These are phyloP conservation scores for Erythrobasidium hasegawianum DNA, from an alignment of 1,284 basidiomycete genomes.

Conservation along the genomic window DNA sequence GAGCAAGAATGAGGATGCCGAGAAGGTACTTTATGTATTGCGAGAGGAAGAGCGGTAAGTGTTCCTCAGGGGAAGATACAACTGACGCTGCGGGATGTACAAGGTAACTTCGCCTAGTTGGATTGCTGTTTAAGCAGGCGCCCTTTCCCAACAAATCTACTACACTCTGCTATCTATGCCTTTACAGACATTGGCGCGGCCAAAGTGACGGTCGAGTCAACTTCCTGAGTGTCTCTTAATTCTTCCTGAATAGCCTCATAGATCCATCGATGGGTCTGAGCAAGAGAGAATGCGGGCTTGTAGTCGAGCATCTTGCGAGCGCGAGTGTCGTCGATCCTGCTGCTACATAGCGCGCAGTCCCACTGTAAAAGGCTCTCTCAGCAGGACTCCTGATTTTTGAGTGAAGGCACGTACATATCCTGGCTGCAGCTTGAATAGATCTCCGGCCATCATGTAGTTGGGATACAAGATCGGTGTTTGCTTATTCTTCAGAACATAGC, in stretches of 20 bases:
- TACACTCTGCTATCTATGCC: too few relatives aligned
- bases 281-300: conserved; percentile 12
- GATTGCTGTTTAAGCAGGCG: too few relatives aligned
- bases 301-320: conserved; percentile 30
- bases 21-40: too few relatives aligned
- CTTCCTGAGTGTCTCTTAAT: too few relatives aligned
- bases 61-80: too few relatives aligned
- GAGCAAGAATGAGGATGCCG: too few relatives aligned
- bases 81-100: too few relatives aligned
- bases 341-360: conserved; percentile 14
- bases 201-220: too few relatives aligned
- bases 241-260: not conserved
- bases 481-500: not conserved
- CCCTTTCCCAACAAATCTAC: too few relatives aligned
- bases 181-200: too few relatives aligned
- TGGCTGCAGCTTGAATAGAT: conserved; percentile 26
- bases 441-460: conserved; percentile 13
- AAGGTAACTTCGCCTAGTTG: too few relatives aligned
- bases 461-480: conserved; percentile 3
- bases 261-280: conserved; percentile 9
- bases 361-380: conserved; percentile 7
- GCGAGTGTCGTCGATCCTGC: conserved; percentile 26
- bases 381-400: not conserved
- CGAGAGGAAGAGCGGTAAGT: too few relatives aligned
- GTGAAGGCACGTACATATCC: conserved; percentile 2